Evolutionary conservation across 1,284 basidiomycete species (phyloP), one percentile per base, ranked within the genome.

Genomic region (Cerioporus squamosus): DNA sequence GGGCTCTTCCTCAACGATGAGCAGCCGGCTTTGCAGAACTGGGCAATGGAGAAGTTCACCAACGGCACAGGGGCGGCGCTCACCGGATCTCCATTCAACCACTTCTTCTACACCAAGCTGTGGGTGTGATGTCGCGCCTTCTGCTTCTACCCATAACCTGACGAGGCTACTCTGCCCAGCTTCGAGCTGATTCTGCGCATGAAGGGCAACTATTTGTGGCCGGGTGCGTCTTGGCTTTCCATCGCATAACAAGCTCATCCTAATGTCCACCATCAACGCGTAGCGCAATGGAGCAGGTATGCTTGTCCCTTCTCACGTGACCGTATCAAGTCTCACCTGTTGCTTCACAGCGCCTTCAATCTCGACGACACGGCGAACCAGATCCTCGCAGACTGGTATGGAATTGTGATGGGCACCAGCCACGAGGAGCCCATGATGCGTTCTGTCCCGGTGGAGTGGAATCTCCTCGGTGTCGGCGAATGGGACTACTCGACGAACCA

Each of bases 171-270:
- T 6, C 9, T 29, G 12, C 33, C 3, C 53, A 85, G 85, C 44
- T 88, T 85, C 57, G 89, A 91, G 70, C 72, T 91, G 44, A 75
- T 91, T 39, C 74, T 91, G 44, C 79, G 89, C 10, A 69, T 91
- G 60, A 89, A 87, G 66, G 87, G 79, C 12, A 91, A 91, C 72
- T 86, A 87, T 68, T 71, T 90, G 20, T 90, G 88, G 87, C 85
- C 85, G 3, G 59, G 58, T 55, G 20, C 14, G 49, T 51, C 22
- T 23, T 49, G 12, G 17, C 6, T 2, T 44, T 6, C 9, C 31
- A n/a, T 15, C 36, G 20, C 18, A 22, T 3, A 14, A 0, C 17
- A 14, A 12, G 15, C 17, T 3, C 17, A 4, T 20, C 2, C 45
- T 48, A 14, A 55, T 33, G 3, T 8, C 42, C 6, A n/a, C 3